Base-by-base conservation (phyloP, 108 stramenopile species). In the Pseudonitzschia delicatissima region DNA sequence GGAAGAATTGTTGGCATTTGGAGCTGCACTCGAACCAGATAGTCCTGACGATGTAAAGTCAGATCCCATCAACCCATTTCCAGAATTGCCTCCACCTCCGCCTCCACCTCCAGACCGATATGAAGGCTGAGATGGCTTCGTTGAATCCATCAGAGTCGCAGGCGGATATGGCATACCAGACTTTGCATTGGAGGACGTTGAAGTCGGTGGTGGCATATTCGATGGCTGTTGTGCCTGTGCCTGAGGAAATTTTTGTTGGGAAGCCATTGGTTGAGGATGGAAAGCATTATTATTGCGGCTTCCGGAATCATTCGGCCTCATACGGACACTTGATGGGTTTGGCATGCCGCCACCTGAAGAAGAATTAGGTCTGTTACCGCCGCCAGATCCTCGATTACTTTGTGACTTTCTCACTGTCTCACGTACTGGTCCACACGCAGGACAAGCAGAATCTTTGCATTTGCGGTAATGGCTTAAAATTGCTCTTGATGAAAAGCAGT, bases 391-490 rank as follows among this genome's bases (percentile, higher is more conserved):
- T 28, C 67, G 53, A 66, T 68, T 51, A 47, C 35, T 49, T 55
- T 82, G 81, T 3, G 80, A 75, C 65, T 87, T 92, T 35, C 88
- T 69, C 6, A 99, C 98, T 15, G 96, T 95, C 49, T 98, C 95
- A 12, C 97, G 80, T 0, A 99, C 98, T 21, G 98, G 98, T n/a
- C 86, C 92, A 69, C 98, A 99, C 0, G 96, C 97, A 5, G 95
- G 93, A 70, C 98, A 99, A 26, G 77, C 64, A 13, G 67, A 66
- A 68, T 97, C 95, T 64, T 97, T 97, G 71, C 98, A 99, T 58
- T 95, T 94, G 52, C 96, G 87, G 81, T 98, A 98, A 78, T 99
- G 98, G 67, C 94, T 94, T 45, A 99, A 83, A 66, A 99, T 95
- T 42, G 96, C 95, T 20, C 98, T 77, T 37, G 95, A 96, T 0